Conservation (phyloP, 75 land plant species). For the Cunninghamia lanceolata region DNA sequence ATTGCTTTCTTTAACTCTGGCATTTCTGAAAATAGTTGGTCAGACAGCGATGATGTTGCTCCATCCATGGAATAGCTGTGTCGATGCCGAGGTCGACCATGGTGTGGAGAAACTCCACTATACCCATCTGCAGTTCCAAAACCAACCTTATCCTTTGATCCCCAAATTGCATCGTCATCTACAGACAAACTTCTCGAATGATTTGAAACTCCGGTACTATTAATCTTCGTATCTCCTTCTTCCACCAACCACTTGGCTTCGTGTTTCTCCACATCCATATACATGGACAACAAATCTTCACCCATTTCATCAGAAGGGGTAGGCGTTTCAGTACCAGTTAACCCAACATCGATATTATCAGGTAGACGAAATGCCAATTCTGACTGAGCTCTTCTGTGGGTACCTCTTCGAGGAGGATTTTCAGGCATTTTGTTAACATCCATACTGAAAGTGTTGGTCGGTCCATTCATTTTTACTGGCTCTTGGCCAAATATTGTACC, state of each 20-base stretch:
- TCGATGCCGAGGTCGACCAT: constrained; percentile 32
- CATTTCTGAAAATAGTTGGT: constrained; percentile 3
- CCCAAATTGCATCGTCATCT: constrained; percentile 40
- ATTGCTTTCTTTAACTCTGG: constrained; percentile 38
- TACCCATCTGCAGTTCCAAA: not conserved
- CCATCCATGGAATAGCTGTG: constrained; percentile 63
- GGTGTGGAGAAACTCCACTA: not conserved
- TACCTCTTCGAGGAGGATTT: constrained; percentile 3
- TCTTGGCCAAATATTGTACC: not conserved
- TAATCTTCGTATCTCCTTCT: not conserved
- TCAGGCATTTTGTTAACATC: constrained; percentile 1
- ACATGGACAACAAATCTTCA: not conserved
- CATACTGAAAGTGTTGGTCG: not conserved
- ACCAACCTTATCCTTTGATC: not conserved
- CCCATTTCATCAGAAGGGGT: not conserved
- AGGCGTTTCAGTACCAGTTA: not conserved
- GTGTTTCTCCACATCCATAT: not conserved
- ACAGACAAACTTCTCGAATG: constrained; percentile 60
- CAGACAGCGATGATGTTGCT: constrained; percentile 19
- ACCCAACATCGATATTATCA: constrained; percentile 10
- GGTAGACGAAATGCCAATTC: constrained; percentile 30
- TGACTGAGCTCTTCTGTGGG: constrained; percentile 28
- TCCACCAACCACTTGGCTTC: not conserved
- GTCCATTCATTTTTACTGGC: not conserved
- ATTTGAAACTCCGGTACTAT: not conserved